Conservation (phyloP, 2,329 filamentous ascomycete species). For the Aspergillus unguis region DNA sequence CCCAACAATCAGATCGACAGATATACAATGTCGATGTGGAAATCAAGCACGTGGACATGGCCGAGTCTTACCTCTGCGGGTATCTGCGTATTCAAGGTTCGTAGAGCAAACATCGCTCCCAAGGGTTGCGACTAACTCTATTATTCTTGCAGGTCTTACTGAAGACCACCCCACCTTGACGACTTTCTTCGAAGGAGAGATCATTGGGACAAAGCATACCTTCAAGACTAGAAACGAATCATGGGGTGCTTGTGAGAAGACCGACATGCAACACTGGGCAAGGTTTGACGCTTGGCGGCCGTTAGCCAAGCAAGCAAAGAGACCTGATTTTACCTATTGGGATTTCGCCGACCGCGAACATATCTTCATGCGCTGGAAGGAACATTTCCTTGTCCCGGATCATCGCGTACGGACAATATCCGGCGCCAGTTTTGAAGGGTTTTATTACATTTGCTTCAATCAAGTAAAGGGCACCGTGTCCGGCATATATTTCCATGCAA, state of each 20-base stretch:
- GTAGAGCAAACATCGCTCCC: constrained; percentile 12
- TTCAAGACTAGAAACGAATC: constrained; percentile 84
- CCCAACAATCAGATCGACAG: constrained; percentile 88
- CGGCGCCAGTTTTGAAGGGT: constrained; percentile 95
- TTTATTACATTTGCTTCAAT: constrained; percentile 99
- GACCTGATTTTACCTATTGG: constrained; percentile 57
- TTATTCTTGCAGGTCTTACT: constrained; percentile 67
- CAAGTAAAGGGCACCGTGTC: constrained; percentile 80
- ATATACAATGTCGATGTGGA: constrained; percentile 95
- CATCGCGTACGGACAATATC: constrained; percentile 87
- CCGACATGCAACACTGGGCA: constrained; percentile 88
- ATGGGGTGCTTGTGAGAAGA: constrained; percentile 90
- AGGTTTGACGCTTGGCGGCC: constrained; percentile 85
- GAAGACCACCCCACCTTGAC: constrained; percentile 96
- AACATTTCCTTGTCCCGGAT: constrained; percentile 94
- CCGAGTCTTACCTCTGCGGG: constrained; percentile 89
- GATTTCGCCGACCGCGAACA: constrained; percentile 78
- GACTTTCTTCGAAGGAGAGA: constrained; percentile 97
- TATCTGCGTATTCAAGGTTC: constrained; percentile 92
- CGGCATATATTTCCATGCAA: constrained; percentile 96
- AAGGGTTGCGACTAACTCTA: constrained; percentile 5
- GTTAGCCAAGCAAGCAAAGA: constrained; percentile 62
- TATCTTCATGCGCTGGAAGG: constrained; percentile 99
- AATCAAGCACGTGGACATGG: constrained; percentile 93
- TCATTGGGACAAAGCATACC: constrained; percentile 91